Percentiles rank a stretch among this genome's conserved stretches.
These are phyloP conservation scores for Solanum chaucha DNA, from an alignment of 257 asterid species.

Conservation along the genomic window DNA sequence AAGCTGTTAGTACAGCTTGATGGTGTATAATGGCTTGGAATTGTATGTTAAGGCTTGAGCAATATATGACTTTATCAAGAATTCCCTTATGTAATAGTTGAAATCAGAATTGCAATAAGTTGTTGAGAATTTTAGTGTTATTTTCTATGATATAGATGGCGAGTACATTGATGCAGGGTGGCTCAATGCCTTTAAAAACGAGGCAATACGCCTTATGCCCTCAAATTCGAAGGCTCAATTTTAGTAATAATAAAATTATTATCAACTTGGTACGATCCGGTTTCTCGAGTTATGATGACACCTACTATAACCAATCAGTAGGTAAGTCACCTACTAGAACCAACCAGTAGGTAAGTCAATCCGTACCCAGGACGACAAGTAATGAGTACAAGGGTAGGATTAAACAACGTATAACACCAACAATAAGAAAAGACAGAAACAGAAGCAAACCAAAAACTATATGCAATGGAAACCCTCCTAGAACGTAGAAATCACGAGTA, in stretches of 20 bases:
- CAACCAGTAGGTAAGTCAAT: not conserved
- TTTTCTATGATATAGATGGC: not conserved
- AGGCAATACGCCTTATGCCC: not conserved
- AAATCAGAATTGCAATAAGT: not conserved
- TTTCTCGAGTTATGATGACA: not conserved
- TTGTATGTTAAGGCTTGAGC: not conserved
- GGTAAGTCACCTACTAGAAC: not conserved
- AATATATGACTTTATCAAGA: not conserved
- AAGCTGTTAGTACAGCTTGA: slow-evolving; percentile 4
- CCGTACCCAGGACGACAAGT: not conserved
- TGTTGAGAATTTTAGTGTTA: not conserved
- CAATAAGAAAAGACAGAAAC: not conserved
- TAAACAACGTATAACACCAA: not conserved
- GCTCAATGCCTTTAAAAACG: not conserved
- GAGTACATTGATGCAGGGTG: not conserved
- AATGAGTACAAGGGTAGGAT: not conserved
- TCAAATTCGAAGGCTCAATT: not conserved
- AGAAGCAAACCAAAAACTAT: not conserved
- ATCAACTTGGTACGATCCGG: not conserved
- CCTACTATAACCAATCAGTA: not conserved
- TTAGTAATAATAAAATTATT: too few relatives aligned
- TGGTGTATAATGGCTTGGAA: not conserved
- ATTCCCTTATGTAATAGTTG: not conserved
- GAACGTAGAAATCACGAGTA: not conserved
- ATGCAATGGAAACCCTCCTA: not conserved